Conservation (phyloP, 192 early-diverging fungal genomes). For the Coemansia sp. region DNA sequence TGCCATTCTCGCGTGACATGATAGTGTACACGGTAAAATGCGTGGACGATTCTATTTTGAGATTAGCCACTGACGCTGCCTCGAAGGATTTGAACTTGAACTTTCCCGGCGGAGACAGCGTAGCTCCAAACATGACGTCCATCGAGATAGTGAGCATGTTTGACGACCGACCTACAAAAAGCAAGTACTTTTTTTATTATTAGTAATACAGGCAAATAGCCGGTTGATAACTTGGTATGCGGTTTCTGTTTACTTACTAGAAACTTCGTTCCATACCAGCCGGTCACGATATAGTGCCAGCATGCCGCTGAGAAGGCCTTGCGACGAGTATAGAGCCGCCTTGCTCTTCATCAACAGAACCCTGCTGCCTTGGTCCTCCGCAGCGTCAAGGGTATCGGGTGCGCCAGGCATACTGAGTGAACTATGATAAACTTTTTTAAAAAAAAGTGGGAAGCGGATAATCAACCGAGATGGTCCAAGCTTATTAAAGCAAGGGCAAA, state of each 20-base stretch:
- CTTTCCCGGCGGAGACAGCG: conserved; percentile 45
- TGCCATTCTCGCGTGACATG: conserved; percentile 38
- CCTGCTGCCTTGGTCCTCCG: conserved; percentile 12
- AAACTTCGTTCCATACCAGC: conserved; percentile 47
- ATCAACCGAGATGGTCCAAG: conserved; percentile 7
- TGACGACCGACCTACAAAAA: conserved; percentile 35
- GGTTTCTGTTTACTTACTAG: conserved; percentile 27
- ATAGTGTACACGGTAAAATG: conserved; percentile 56
- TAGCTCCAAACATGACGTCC: conserved; percentile 51
- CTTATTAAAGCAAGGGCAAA: not conserved
- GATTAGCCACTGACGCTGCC: conserved; percentile 29
- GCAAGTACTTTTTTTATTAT: not conserved
- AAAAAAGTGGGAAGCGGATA: not conserved
- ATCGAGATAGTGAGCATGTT: conserved; percentile 51
- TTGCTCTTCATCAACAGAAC: conserved; percentile 40
- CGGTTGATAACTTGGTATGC: not conserved
- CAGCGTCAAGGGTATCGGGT: conserved; percentile 25
- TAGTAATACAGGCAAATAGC: conserved; percentile 9
- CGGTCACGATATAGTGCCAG: conserved; percentile 39
- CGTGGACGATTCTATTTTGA: conserved; percentile 40
- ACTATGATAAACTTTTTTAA: not conserved
- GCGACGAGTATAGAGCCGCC: conserved; percentile 51
- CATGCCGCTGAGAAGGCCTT: conserved; percentile 48
- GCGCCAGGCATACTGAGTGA: conserved; percentile 36
- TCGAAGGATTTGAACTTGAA: conserved; percentile 57